phyloP scores from a whole-genome alignment of 2,329 filamentous ascomycete genomes.

The Ophiognomonia clavigignenti-juglandacearum region DNA sequence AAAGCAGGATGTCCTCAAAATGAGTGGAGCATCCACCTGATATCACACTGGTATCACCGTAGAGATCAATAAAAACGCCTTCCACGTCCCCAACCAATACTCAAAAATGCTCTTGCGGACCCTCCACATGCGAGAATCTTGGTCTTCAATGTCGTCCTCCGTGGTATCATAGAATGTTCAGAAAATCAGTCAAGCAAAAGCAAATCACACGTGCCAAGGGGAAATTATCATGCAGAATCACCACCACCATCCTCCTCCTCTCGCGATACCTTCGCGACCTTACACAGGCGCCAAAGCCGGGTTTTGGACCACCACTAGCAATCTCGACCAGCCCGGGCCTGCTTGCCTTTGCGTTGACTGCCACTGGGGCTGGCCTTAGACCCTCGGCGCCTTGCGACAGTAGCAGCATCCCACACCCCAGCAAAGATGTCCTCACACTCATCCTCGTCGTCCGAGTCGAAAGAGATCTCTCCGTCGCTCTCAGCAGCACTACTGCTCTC shows the following conservation, averaged over 20 bases:
- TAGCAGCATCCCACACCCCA: constrained; percentile 54
- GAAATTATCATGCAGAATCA: neutral
- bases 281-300: neutral
- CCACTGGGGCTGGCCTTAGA: constrained; percentile 27
- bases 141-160: neutral
- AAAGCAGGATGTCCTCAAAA: neutral
- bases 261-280: no score
- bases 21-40: neutral
- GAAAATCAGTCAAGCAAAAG: no score
- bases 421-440: constrained; percentile 64
- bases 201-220: no score
- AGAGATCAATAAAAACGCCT: neutral
- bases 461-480: constrained; percentile 37
- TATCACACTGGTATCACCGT: neutral
- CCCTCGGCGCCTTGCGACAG: constrained; percentile 41
- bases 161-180: no score
- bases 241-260: neutral
- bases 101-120: neutral
- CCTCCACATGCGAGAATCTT: neutral
- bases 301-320: constrained; percentile 5
- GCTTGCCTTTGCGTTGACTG: neutral
- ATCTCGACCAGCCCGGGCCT: neutral
- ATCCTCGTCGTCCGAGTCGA: constrained; percentile 61
- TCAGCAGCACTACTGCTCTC: constrained; percentile 14
- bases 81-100: neutral